phyloP scores from a whole-genome alignment of 352 stramenopile genomes.

The Phytophthora pini region DNA sequence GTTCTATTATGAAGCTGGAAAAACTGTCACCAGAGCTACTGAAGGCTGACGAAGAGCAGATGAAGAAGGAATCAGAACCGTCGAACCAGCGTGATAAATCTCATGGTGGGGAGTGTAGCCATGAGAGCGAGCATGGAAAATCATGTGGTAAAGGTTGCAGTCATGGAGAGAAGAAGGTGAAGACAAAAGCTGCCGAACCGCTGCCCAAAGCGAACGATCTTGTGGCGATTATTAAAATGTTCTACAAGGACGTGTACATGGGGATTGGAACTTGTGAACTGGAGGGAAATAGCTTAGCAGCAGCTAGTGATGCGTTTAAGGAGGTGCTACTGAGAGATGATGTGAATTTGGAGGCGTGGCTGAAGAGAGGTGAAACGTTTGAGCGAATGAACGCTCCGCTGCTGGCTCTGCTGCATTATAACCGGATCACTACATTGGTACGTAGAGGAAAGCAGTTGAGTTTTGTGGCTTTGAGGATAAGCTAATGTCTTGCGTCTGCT shows the following conservation, averaged over 20 bases:
- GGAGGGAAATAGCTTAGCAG: constrained; percentile 31
- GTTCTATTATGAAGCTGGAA: constrained; percentile 42
- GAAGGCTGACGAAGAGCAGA: constrained; percentile 30
- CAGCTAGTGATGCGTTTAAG: constrained; percentile 70
- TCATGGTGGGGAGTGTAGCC: constrained; percentile 5
- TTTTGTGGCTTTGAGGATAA: constrained; percentile 1
- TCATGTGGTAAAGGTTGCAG: constrained; percentile 23
- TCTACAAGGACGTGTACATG: constrained; percentile 70
- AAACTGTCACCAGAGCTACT: constrained; percentile 48
- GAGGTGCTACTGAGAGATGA: constrained; percentile 69
- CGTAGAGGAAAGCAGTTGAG: background rate
- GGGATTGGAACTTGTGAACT: constrained; percentile 59
- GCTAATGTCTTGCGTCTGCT: background rate
- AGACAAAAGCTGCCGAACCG: constrained; percentile 4
- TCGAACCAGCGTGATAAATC: constrained; percentile 8
- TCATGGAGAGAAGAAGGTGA: constrained; percentile 15
- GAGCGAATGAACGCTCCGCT: constrained; percentile 62
- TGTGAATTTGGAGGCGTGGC: constrained; percentile 52
- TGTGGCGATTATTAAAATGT: constrained; percentile 64
- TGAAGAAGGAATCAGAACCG: constrained; percentile 5
- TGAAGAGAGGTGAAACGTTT: constrained; percentile 60
- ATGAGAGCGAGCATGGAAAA: constrained; percentile 13
- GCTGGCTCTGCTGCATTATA: constrained; percentile 78
- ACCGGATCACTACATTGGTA: constrained; percentile 54
- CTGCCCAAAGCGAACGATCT: constrained; percentile 61